Percentiles rank a stretch among this genome's conserved stretches.
These are phyloP conservation scores for Phytophthora cryptogea DNA, from an alignment of 352 stramenopile genomes.

Conservation along the genomic window DNA sequence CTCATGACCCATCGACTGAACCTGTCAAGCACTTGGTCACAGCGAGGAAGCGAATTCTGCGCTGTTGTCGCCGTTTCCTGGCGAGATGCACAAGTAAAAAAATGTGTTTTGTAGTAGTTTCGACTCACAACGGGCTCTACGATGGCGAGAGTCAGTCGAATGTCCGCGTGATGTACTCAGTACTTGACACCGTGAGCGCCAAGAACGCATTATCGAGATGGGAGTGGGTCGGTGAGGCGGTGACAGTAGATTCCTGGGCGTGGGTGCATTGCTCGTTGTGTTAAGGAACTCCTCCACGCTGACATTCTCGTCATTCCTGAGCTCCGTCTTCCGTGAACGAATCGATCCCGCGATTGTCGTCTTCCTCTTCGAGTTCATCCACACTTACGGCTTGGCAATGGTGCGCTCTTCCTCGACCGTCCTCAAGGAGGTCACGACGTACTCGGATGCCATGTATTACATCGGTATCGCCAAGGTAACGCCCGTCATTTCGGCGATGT, in stretches of 20 bases:
- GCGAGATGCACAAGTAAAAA: too few relatives aligned
- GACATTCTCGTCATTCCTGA: conserved; percentile 35
- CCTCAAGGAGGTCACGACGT: conserved; percentile 15
- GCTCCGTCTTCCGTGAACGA: conserved; percentile 31
- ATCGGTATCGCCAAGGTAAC: conserved; percentile 9
- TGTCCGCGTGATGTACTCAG: conserved; percentile 27
- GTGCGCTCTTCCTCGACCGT: conserved; percentile 2
- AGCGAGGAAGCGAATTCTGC: conserved; percentile 18
- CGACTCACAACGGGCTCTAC: too few relatives aligned
- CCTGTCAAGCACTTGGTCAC: conserved; percentile 40
- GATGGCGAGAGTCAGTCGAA: conserved; percentile 33
- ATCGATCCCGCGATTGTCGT: conserved; percentile 36
- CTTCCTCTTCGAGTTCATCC: conserved; percentile 28
- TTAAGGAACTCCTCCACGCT: conserved; percentile 38
- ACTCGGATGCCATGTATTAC: neutral
- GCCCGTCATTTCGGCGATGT: conserved; percentile 3
- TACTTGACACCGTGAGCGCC: conserved; percentile 12
- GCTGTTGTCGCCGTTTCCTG: too few relatives aligned
- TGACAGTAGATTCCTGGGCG: conserved; percentile 36
- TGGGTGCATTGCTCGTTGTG: conserved; percentile 50
- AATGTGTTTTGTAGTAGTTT: too few relatives aligned
- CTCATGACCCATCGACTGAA: conserved; percentile 11
- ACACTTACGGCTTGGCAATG: conserved; percentile 4
- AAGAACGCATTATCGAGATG: conserved; percentile 23
- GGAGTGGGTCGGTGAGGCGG: conserved; percentile 24